Base-by-base conservation (phyloP, 768 basidiomycete genomes). In the Serpula lacrymans region DNA sequence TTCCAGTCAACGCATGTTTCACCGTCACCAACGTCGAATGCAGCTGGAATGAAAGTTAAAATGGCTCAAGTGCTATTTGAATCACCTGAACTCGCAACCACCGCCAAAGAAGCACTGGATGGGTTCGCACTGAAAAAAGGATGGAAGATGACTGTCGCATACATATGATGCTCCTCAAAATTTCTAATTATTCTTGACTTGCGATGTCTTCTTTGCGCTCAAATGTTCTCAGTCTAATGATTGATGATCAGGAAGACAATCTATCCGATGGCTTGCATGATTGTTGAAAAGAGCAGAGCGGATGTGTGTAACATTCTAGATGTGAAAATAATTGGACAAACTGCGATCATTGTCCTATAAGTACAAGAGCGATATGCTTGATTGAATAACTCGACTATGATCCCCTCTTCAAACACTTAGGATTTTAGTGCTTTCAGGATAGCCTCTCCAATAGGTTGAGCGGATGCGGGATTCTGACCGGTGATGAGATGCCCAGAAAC, bases 91-190 rank as follows among this genome's bases (percentile, higher is more conserved):
- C 73, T 88, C 18, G 88, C 90, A 13, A 66, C 78, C 12, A 76
- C 75, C 4, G 93, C 93, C 27, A 87, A 84, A 67, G 80, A 84
- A 37, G 88, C 84, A 11, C 64, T 93, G 47, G 80, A 95, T 61
- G 85, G 87, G 37, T 96, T 91, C 62, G 74, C 83, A 28, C 69
- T 96, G 52, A 92, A 93, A 67, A 85, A 84, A 53, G 88, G 79
- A 29, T 89, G 86, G 85, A 65, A 76, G 49, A 90, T 93, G 86
- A 72, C 72, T 37, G 88, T 93, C 42, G 72, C 70, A 31, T 92
- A 78, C 64, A 81, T 84, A 53, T 68, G 54, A 60, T 50, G n/a
- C n/a, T n/a, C n/a, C n/a, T n/a, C n/a, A 42, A 41, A 35, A 31
- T 49, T 41, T 55, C 43, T 39, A 34, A 12, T 41, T 33, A 39